Conservation (phyloP, 768 basidiomycete species). For the Suillus paluster region DNA sequence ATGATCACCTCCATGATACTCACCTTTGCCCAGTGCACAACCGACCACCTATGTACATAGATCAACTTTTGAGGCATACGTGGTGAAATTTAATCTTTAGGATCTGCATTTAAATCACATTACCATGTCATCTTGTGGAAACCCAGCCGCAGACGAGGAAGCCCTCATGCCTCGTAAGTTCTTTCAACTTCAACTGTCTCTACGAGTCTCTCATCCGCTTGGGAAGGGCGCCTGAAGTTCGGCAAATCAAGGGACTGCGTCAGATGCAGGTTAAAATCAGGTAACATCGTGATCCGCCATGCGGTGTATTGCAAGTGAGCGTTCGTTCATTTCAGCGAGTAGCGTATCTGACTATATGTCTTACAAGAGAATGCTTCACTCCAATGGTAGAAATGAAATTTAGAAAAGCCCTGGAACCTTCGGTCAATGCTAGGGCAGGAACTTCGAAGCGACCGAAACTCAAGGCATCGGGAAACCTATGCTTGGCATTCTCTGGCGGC, state of each 20-base stretch:
- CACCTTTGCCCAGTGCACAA: neutral
- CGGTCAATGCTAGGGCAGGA: constrained; percentile 58
- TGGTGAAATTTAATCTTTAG: neutral
- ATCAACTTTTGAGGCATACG: neutral
- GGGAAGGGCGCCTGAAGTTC: constrained; percentile 63
- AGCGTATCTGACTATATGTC: neutral
- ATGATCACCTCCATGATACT: neutral
- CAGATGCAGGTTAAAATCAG: constrained; percentile 70
- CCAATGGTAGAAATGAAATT: constrained; percentile 67
- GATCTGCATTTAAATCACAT: neutral
- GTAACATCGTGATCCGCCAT: constrained; percentile 76
- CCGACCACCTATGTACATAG: neutral
- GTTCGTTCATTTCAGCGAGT: neutral
- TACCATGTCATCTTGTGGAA: constrained; percentile 59
- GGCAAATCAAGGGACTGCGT: constrained; percentile 70
- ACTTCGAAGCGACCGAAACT: constrained; percentile 61
- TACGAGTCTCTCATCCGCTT: constrained; percentile 1
- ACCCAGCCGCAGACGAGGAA: constrained; percentile 61
- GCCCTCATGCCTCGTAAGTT: constrained; percentile 69
- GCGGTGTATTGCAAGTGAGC: constrained; percentile 83
- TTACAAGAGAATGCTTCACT: constrained; percentile 64
- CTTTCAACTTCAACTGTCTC: neutral
- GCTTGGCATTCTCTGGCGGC: constrained; percentile 80
- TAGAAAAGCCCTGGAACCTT: constrained; percentile 65
- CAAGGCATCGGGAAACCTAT: constrained; percentile 69